Evolutionary conservation across 2,329 filamentous ascomycete species (phyloP).

Genomic region (Penicillium sp.): DNA sequence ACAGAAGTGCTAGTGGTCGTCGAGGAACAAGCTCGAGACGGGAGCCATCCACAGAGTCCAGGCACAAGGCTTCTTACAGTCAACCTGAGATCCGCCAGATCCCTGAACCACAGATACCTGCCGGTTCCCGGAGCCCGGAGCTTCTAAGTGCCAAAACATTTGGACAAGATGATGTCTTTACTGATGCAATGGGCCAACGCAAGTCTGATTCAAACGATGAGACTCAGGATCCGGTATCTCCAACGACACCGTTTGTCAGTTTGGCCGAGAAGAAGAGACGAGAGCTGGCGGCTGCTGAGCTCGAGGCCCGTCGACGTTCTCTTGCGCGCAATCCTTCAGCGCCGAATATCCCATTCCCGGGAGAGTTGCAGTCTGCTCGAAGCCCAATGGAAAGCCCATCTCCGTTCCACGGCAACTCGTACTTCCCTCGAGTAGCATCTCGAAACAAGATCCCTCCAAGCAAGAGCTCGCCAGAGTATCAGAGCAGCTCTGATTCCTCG

Average conservation of each 20-base stretch:
- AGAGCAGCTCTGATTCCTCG: constrained; percentile 39
- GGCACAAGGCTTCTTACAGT: constrained; percentile 35
- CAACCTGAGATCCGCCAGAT: constrained; percentile 24
- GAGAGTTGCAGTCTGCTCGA: constrained; percentile 43
- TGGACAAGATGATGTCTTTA: constrained; percentile 5
- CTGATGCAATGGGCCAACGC: constrained; percentile 7
- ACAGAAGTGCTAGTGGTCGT: constrained; percentile 50
- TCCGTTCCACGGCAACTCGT: constrained; percentile 30
- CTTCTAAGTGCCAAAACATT: constrained; percentile 4
- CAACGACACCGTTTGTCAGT: constrained; percentile 28
- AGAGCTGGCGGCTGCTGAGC: constrained; percentile 72
- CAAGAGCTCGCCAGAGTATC: constrained; percentile 38
- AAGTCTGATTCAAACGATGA: constrained; percentile 13
- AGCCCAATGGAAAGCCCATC: constrained; percentile 44
- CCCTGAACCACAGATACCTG: constrained; percentile 20
- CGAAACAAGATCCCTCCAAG: constrained; percentile 31
- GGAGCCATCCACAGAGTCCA: constrained; percentile 46
- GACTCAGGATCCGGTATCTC: constrained; percentile 19
- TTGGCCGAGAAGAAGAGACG: constrained; percentile 64
- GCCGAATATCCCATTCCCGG: constrained; percentile 72
- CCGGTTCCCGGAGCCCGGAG: constrained; percentile 7
- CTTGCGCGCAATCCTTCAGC: constrained; percentile 73
- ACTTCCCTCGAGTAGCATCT: constrained; percentile 31
- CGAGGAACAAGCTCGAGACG: constrained; percentile 41
- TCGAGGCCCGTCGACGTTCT: constrained; percentile 82